A percentile compares a stretch with the other conserved stretches of the same genome.
Evolutionary conservation across 225 moss, liverwort and hornwort species (phyloP).

Genomic region (Bryoerythrophyllum caledonicum): DNA sequence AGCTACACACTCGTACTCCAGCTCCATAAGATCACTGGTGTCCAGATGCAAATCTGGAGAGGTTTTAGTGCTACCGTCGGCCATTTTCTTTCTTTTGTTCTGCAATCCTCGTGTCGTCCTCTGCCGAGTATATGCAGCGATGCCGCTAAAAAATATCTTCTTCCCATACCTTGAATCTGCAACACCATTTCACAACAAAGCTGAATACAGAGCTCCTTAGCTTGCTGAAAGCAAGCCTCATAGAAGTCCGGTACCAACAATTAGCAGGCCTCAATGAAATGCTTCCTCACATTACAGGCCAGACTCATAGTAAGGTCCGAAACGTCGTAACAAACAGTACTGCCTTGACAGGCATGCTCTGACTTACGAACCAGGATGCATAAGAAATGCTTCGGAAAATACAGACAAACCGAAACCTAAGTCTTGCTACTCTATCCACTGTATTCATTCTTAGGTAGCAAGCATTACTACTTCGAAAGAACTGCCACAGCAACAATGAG

Average conservation of each 20-base stretch:
- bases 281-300: constrained; percentile 15
- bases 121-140: constrained; percentile 82
- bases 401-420: not conserved
- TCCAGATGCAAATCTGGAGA: constrained; percentile 77
- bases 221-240: constrained; percentile 63
- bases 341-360: not conserved
- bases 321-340: not conserved
- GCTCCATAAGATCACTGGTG: constrained; percentile 77
- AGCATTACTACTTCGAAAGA: not conserved
- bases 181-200: constrained; percentile 31
- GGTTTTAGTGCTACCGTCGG: constrained; percentile 53
- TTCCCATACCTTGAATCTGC: constrained; percentile 78
- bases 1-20: constrained; percentile 83
- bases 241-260: constrained; percentile 58
- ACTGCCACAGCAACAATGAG: not conserved
- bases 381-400: not conserved
- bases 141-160: constrained; percentile 70
- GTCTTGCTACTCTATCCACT: not conserved
- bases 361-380: not conserved
- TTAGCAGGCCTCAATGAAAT: constrained; percentile 34
- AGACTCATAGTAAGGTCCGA: constrained; percentile 5
- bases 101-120: constrained; percentile 81
- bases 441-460: not conserved
- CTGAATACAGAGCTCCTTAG: constrained; percentile 60
- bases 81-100: constrained; percentile 77